phyloP scores from a whole-genome alignment of 768 basidiomycete genomes.

The Lactarius quietus region DNA sequence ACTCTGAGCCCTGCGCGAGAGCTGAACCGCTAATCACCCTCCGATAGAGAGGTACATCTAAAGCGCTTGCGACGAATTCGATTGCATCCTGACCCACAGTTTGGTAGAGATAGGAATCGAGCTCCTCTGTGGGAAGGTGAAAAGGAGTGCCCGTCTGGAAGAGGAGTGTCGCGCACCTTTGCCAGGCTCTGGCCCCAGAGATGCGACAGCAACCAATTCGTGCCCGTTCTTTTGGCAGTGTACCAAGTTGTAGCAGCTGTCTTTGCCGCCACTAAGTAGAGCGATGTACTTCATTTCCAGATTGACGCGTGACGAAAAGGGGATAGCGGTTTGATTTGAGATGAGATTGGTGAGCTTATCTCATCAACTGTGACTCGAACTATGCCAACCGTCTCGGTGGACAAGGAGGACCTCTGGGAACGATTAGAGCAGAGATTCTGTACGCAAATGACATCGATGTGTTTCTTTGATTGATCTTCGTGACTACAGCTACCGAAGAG shows the following conservation, averaged over 20 bases:
- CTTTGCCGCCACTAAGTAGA: slow-evolving; percentile 95
- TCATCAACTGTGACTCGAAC: slow-evolving; percentile 13
- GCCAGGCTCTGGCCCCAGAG: slow-evolving; percentile 77
- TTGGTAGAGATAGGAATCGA: slow-evolving; percentile 98
- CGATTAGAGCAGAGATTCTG: slow-evolving; percentile 81
- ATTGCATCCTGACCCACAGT: slow-evolving; percentile 98
- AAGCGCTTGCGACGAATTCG: slow-evolving; percentile 75
- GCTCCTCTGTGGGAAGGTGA: slow-evolving; percentile 68
- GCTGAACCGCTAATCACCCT: slow-evolving; percentile 78
- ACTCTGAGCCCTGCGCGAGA: slow-evolving; percentile 78
- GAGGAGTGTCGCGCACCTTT: slow-evolving; percentile 57
- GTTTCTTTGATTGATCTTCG: slow-evolving; percentile 12
- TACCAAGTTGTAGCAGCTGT: slow-evolving; percentile 92
- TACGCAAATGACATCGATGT: slow-evolving; percentile 35
- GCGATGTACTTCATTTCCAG: slow-evolving; percentile 83
- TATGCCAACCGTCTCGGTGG: slow-evolving; percentile 95
- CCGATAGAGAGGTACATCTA: slow-evolving; percentile 84
- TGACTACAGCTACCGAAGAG: slow-evolving; percentile 73
- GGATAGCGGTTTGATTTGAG: too few relatives aligned
- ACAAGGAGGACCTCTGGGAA: slow-evolving; percentile 92
- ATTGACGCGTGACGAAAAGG: slow-evolving; percentile 1
- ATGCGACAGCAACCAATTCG: slow-evolving; percentile 82
- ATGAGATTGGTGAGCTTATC: neutral
- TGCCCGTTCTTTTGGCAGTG: slow-evolving; percentile 88
- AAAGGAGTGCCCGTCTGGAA: slow-evolving; percentile 22